These are phyloP conservation scores for Rhizophora apiculata DNA, from an alignment of 345 rosid genomes.

Conservation along the genomic window DNA sequence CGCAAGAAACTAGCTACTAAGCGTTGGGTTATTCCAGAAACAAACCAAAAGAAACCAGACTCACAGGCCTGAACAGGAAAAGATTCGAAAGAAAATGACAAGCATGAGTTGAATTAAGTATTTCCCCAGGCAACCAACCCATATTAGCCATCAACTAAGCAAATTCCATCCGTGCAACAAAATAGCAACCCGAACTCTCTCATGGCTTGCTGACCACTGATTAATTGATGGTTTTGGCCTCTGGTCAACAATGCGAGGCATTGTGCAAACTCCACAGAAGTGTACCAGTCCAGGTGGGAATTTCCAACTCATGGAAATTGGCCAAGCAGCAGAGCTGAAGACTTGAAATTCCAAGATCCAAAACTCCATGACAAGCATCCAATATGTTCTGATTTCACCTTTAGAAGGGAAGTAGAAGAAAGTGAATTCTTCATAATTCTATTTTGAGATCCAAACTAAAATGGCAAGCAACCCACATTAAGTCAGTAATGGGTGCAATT, in stretches of 20 bases:
- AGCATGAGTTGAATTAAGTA: background rate
- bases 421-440: background rate
- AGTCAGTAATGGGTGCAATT: background rate
- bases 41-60: background rate
- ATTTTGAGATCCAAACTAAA: background rate
- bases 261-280: background rate
- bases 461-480: background rate
- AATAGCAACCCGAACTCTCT: constrained; percentile 7
- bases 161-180: constrained; percentile 6
- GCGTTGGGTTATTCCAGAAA: background rate
- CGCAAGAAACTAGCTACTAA: too few species aligned
- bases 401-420: background rate
- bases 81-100: too few species aligned
- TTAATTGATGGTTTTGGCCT: background rate
- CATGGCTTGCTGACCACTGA: constrained; percentile 6
- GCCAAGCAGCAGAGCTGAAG: constrained; percentile 13
- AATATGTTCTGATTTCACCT: constrained; percentile 24
- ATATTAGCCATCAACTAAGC: background rate
- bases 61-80: background rate
- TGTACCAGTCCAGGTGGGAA: constrained; percentile 1
- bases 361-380: constrained; percentile 7
- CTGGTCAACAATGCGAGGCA: background rate
- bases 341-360: background rate
- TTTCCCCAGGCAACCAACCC: background rate
- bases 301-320: constrained; percentile 17